These are phyloP conservation scores for Tetradesmus lagerheimii DNA, from an alignment of 139 green algal genomes.

Conservation along the genomic window DNA sequence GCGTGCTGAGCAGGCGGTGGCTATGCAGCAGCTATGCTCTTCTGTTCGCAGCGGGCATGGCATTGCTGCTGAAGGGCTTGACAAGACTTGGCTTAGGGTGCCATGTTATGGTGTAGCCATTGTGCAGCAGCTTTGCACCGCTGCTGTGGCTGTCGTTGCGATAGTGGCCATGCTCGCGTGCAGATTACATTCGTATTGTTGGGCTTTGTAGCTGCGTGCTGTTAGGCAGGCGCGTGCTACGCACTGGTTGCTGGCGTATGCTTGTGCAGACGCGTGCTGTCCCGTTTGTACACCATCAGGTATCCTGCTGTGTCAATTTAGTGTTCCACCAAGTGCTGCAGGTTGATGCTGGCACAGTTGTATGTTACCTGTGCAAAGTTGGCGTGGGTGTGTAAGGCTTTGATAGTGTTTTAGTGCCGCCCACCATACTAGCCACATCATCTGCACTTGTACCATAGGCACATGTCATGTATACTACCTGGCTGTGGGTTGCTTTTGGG, in stretches of 20 bases:
- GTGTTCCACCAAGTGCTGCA: neutral
- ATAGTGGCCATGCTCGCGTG: neutral
- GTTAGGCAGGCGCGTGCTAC: neutral
- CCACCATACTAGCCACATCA: neutral
- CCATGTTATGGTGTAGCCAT: neutral
- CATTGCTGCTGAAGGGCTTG: neutral
- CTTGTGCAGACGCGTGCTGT: neutral
- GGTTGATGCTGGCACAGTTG: conserved; percentile 10
- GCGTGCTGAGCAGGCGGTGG: neutral
- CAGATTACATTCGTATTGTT: neutral
- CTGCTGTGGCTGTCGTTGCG: neutral
- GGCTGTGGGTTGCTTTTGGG: neutral
- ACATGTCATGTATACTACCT: neutral
- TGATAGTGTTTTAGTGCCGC: neutral
- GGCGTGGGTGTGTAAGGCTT: neutral
- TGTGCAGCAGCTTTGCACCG: neutral
- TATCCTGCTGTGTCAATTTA: neutral
- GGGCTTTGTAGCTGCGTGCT: neutral
- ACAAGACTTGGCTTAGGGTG: neutral
- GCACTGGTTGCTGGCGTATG: neutral
- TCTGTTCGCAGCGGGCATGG: neutral
- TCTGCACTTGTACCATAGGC: neutral
- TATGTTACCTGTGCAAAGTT: neutral
- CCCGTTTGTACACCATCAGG: neutral
- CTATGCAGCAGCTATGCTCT: neutral